Evolutionary conservation across 2,329 filamentous ascomycete genomes (phyloP).

Genomic region (Aurifilum marmelostoma): DNA sequence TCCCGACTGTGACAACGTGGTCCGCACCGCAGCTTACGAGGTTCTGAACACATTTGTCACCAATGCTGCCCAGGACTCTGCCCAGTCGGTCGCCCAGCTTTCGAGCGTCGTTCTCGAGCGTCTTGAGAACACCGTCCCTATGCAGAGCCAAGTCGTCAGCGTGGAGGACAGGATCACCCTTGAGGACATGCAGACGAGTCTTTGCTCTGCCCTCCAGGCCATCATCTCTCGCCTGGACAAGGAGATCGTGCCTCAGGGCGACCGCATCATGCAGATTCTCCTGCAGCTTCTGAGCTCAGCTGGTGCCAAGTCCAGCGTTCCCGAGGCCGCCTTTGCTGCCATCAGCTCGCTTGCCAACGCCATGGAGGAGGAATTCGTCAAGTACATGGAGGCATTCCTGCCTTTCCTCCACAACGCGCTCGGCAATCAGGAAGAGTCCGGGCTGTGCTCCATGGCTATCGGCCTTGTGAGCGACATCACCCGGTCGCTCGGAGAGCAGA

Average conservation of each 20-base stretch:
- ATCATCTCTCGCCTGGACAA: constrained; percentile 90
- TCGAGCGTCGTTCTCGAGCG: constrained; percentile 89
- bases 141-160: constrained; percentile 93
- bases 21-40: constrained; percentile 95
- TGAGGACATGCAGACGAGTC: constrained; percentile 96
- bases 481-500: constrained; percentile 84
- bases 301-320: constrained; percentile 86
- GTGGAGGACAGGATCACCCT: constrained; percentile 95
- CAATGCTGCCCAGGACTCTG: constrained; percentile 85
- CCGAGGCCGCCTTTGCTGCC: constrained; percentile 89
- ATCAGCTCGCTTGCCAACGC: constrained; percentile 91
- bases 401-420: constrained; percentile 94
- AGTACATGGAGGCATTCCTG: constrained; percentile 96
- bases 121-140: constrained; percentile 83
- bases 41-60: constrained; percentile 94
- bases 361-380: constrained; percentile 88
- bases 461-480: constrained; percentile 96
- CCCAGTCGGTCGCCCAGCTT: constrained; percentile 77
- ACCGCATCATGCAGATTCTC: constrained; percentile 90
- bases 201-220: constrained; percentile 87
- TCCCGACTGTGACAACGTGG: constrained; percentile 79
- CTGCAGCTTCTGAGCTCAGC: constrained; percentile 79
- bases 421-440: constrained; percentile 92
- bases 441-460: constrained; percentile 94
- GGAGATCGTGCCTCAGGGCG: constrained; percentile 86